A percentile compares a stretch with the other conserved stretches of the same genome.
Evolutionary conservation across 1,139 yeast species (phyloP).

Genomic region (Nakaseomyces uthaithaninus): DNA sequence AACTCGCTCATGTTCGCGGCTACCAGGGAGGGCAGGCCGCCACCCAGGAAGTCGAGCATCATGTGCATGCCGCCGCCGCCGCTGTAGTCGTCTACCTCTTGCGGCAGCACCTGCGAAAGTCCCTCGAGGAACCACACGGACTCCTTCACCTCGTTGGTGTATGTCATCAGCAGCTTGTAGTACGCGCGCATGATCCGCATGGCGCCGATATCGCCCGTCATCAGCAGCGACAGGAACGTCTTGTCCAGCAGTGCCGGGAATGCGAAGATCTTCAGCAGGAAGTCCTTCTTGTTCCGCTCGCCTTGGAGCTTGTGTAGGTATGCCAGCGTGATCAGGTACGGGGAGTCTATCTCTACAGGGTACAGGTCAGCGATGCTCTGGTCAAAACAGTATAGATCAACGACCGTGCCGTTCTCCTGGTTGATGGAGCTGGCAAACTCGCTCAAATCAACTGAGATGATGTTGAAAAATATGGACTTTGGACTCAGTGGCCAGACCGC

Average conservation of each 20-base stretch:
- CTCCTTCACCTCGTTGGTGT: conserved; percentile 80
- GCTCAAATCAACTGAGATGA: conserved; percentile 62
- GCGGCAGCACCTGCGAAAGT: conserved; percentile 76
- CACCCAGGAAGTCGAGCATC: conserved; percentile 82
- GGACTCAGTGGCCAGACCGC: conserved; percentile 96
- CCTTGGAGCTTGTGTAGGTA: conserved; percentile 76
- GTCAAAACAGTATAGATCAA: conserved; percentile 77
- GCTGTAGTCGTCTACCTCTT: conserved; percentile 73
- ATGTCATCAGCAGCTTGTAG: conserved; percentile 70
- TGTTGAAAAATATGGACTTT: conserved; percentile 61
- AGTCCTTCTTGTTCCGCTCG: conserved; percentile 78
- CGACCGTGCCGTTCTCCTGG: conserved; percentile 34
- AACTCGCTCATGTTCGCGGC: conserved; percentile 33
- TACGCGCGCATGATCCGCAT: conserved; percentile 86
- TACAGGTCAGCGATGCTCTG: conserved; percentile 75
- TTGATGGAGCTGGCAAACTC: conserved; percentile 77
- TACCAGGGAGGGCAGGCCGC: conserved; percentile 54
- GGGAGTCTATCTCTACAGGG: conserved; percentile 77
- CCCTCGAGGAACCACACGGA: conserved; percentile 94
- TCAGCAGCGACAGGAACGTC: conserved; percentile 61
- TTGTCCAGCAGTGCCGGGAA: conserved; percentile 88
- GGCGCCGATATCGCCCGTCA: conserved; percentile 82
- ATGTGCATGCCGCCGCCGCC: conserved; percentile 88
- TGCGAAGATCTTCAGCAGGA: conserved; percentile 79
- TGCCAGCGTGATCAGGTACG: conserved; percentile 78